These are phyloP conservation scores for Atractiella rhizophila DNA, from an alignment of 768 basidiomycete species.

Conservation along the genomic window DNA sequence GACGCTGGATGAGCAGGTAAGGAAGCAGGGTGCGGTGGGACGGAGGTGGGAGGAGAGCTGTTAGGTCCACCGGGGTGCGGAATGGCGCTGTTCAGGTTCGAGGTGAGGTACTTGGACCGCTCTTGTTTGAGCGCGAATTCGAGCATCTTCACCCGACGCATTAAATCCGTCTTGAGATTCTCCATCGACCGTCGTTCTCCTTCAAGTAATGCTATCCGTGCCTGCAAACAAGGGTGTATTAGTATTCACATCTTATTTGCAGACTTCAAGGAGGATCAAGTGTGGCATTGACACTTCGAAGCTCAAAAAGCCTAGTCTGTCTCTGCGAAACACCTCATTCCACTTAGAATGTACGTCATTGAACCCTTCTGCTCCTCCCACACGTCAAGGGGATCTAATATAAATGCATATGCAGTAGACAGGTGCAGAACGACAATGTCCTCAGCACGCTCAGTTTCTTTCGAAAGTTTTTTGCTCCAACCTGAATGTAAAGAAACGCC, in stretches of 20 bases:
- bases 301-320: not conserved
- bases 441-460: too few relatives aligned
- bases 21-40: too few relatives aligned
- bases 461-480: not conserved
- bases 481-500: constrained; percentile 19
- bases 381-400: too few relatives aligned
- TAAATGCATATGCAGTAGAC: not conserved
- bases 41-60: not conserved
- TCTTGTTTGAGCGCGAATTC: constrained; percentile 92
- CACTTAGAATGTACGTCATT: too few relatives aligned
- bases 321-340: too few relatives aligned
- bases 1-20: not conserved
- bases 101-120: constrained; percentile 23
- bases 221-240: constrained; percentile 29
- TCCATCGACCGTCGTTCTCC: constrained; percentile 92
- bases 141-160: constrained; percentile 95
- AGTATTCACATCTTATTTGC: not conserved
- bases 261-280: not conserved
- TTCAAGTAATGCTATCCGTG: constrained; percentile 85
- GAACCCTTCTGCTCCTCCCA: too few relatives aligned
- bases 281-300: not conserved
- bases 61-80: not conserved
- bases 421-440: not conserved
- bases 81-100: not conserved
- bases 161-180: constrained; percentile 81